Base-by-base conservation (phyloP, 2,329 filamentous ascomycete species). In the Fusarium sp. region DNA sequence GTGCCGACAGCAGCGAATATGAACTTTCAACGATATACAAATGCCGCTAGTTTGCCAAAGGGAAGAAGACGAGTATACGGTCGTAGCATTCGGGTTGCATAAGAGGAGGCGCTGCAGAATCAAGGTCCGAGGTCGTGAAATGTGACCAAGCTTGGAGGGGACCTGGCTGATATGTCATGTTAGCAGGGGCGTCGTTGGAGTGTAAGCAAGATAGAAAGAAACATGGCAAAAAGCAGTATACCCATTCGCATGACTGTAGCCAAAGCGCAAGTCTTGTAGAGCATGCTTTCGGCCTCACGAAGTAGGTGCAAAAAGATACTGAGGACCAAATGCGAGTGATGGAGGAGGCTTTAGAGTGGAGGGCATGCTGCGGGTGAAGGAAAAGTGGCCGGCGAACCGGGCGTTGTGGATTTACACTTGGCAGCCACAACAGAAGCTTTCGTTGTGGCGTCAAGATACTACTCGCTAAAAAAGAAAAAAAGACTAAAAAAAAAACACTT, bases 301-400 rank as follows among this genome's bases (percentile, higher is more conserved):
- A 59, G 32, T 40, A 50, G 17, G 10, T 14, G 23, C 21, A 48
- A 49, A 64, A 53, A 57, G 66, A 51, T 54, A 14, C 30, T 23
- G 62, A 51, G 52, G 48, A 54, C 38, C 34, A 46, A 55, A 66
- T 45, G 66, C 57, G 32, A 68, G 67, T 65, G 59, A 65, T 52
- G 54, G 65, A 69, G 56, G 62, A 69, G 66, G 66, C 66, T 68
- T 62, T 39, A 38, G 38, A 54, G 51, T 59, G 55, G 56, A 67
- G 62, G 51, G 60, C 28, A 39, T 45, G 52, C 56, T 67, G 55
- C 51, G 40, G 56, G 50, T 40, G 65, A 62, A 56, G 65, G 54
- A 71, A 71, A 71, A 62, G 66, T 71, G 63, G 63, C 60, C 66
- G 66, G 63, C 69, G 69, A 71, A 71, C 69, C 56, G 54, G 68